A percentile compares a stretch with the other conserved stretches of the same genome.
Evolutionary conservation across 306 rosid genomes (phyloP).

Genomic region (Alnus glutinosa): DNA sequence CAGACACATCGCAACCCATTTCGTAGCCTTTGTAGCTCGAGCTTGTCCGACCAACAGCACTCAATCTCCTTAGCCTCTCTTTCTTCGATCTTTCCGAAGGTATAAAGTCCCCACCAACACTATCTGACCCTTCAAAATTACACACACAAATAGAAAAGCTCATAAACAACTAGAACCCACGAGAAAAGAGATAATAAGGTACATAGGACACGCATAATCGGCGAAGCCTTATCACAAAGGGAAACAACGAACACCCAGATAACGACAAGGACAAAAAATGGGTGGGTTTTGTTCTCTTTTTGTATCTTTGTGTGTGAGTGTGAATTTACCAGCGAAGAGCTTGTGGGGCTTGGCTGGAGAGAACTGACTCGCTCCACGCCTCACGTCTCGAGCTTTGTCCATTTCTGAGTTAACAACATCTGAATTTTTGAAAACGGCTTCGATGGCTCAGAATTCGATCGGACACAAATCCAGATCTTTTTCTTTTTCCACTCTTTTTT

Average conservation of each 20-base stretch:
- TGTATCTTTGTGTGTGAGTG: not conserved
- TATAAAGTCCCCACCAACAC: slow-evolving; percentile 30
- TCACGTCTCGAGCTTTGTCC: slow-evolving; percentile 58
- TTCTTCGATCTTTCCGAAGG: slow-evolving; percentile 56
- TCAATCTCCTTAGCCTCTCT: slow-evolving; percentile 58
- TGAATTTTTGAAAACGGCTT: slow-evolving; percentile 24
- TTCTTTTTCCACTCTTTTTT: not conserved
- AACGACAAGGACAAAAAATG: slow-evolving; percentile 38
- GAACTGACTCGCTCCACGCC: slow-evolving; percentile 55
- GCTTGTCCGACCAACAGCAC: slow-evolving; percentile 43
- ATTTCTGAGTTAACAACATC: slow-evolving; percentile 28
- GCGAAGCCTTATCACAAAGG: slow-evolving; percentile 38
- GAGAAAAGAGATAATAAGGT: slow-evolving; percentile 24
- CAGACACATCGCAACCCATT: slow-evolving; percentile 52
- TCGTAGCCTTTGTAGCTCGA: slow-evolving; percentile 29
- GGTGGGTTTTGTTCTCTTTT: slow-evolving; percentile 36
- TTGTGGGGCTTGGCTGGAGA: slow-evolving; percentile 38
- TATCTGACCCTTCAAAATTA: slow-evolving; percentile 29
- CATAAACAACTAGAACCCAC: slow-evolving; percentile 1
- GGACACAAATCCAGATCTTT: slow-evolving; percentile 21
- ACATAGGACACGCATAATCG: slow-evolving; percentile 44
- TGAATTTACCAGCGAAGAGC: slow-evolving; percentile 47
- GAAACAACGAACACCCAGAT: slow-evolving; percentile 27
- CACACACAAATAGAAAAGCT: slow-evolving; percentile 6
- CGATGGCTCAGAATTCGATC: slow-evolving; percentile 24